A percentile compares a stretch with the other conserved stretches of the same genome.
phyloP scores from a whole-genome alignment of 2,329 filamentous ascomycete genomes.

The Neonectria punicea region DNA sequence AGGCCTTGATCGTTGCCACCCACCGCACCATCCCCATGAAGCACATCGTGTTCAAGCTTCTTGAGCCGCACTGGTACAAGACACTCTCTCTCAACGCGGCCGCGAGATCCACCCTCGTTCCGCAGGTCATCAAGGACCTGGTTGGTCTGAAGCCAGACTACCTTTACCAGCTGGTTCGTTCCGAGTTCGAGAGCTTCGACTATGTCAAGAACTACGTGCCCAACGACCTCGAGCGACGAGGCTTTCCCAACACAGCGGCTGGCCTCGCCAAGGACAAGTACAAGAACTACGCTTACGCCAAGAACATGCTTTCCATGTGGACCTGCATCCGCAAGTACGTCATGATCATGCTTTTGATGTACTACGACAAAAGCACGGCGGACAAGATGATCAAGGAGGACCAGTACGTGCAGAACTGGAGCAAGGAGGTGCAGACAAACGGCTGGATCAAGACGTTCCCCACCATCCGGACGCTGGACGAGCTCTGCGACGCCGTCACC shows the following conservation, averaged over 20 bases:
- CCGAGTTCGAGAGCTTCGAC: conserved; percentile 57
- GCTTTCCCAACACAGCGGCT: conserved; percentile 51
- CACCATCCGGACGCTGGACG: conserved; percentile 51
- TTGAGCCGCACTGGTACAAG: conserved; percentile 61
- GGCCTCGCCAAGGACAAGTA: conserved; percentile 50
- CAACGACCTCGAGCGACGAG: conserved; percentile 54
- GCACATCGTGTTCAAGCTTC: conserved; percentile 56
- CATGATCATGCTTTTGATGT: conserved; percentile 47
- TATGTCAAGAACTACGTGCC: conserved; percentile 58
- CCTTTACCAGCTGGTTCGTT: conserved; percentile 50
- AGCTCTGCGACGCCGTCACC: conserved; percentile 57
- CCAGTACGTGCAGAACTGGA: conserved; percentile 52
- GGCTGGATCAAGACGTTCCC: conserved; percentile 56
- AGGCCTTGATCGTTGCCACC: conserved; percentile 58
- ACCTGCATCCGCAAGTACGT: conserved; percentile 54
- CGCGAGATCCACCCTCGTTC: conserved; percentile 56
- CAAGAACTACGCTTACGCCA: conserved; percentile 61
- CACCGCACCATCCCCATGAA: conserved; percentile 53
- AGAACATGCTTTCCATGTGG: conserved; percentile 59
- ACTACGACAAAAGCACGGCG: conserved; percentile 47
- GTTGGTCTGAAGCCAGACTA: conserved; percentile 53
- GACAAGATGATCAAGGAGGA: conserved; percentile 44
- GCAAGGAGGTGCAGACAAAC: conserved; percentile 51
- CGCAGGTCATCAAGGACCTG: conserved; percentile 55
- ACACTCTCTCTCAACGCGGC: conserved; percentile 61